A percentile compares a stretch with the other conserved stretches of the same genome.
Evolutionary conservation across 2,329 filamentous ascomycete genomes (phyloP).

Genomic region (Cladosporium sphaerospermum): DNA sequence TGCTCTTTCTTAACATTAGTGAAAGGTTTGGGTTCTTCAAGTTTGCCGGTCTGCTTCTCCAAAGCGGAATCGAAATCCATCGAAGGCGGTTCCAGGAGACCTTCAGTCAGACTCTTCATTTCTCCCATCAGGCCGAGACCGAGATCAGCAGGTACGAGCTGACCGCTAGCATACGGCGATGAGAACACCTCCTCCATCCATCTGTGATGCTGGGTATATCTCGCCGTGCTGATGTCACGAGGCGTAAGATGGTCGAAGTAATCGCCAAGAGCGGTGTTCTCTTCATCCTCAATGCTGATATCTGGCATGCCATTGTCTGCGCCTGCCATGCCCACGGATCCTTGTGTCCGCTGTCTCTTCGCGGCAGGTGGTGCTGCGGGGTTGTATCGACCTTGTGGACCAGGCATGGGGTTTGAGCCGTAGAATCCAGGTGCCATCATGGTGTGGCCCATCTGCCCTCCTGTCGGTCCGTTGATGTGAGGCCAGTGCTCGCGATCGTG

Average conservation of each 20-base stretch:
- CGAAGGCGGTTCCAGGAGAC: conserved; percentile 64
- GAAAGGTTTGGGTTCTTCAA: conserved; percentile 38
- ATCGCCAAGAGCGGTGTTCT: conserved; percentile 81
- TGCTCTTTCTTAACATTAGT: conserved; percentile 68
- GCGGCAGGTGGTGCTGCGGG: conserved; percentile 37
- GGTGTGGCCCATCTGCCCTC: conserved; percentile 15
- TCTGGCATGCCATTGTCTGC: conserved; percentile 39
- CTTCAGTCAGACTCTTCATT: conserved; percentile 72
- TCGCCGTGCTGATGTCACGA: conserved; percentile 75
- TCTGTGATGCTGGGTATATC: conserved; percentile 92
- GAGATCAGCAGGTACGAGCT: conserved; percentile 81
- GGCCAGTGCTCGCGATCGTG: conserved; percentile 88
- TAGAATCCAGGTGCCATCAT: conserved; percentile 12
- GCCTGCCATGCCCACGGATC: conserved; percentile 38
- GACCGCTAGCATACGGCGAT: conserved; percentile 77
- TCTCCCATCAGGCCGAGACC: conserved; percentile 74
- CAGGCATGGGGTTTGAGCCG: conserved; percentile 14
- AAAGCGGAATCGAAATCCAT: conserved; percentile 14
- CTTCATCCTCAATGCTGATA: conserved; percentile 70
- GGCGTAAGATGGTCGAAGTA: conserved; percentile 85
- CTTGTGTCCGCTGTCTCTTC: conserved; percentile 39
- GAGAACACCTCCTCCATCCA: conserved; percentile 98
- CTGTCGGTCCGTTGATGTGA: conserved; percentile 62
- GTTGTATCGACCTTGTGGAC: conserved; percentile 18
- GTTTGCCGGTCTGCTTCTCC: conserved; percentile 37